Base-by-base conservation (phyloP, 1,139 yeast genomes). In the Arxiozyma bovina region DNA sequence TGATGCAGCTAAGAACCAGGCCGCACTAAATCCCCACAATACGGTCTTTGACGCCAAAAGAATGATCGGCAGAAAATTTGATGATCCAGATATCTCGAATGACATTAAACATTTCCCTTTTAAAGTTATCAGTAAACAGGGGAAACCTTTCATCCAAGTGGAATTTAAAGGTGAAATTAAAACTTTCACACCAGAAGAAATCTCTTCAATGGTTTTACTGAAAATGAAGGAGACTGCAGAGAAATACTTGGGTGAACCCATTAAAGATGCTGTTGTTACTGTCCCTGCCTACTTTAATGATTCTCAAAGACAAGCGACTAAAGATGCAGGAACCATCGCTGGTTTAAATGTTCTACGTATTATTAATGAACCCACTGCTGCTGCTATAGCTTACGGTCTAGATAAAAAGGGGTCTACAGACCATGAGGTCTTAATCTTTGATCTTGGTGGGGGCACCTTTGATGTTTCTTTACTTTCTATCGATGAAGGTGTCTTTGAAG, bases 241-340 rank as follows among this genome's bases (percentile, higher is more conserved):
- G 70, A 76, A 76, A 56, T 81, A 72, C 72, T 73, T 85, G 68
- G 91, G 90, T 65, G 66, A 74, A 55, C 74, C 73, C 53, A 82
- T 85, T 55, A 82, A 77, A 60, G 89, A 84, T 63, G 91, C 90
- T 45, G 91, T 85, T 58, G 85, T 85, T 62, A 84, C 90, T 51
- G 89, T 91, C 55, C 98, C 98, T 55, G 98, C 98, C 55, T 91
- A 91, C 77, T 91, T 91, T 78, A 93, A 91, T 74, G 98, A 91
- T 75, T 96, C 98, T 57, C 98, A 91, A 77, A 86, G 97, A 79
- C 97, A 91, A 75, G 98, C 98, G 58, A 91, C 98, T 60, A 90
- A 91, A 78, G 97, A 90, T 73, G 97, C 98, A 54, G 98, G 97
- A 77, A 80, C 88, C 58, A 91, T 91, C 78, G 96, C 97, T 50